These are phyloP conservation scores for Cadophora luteo-olivacea DNA, from an alignment of 2,329 filamentous ascomycete genomes.

Conservation along the genomic window DNA sequence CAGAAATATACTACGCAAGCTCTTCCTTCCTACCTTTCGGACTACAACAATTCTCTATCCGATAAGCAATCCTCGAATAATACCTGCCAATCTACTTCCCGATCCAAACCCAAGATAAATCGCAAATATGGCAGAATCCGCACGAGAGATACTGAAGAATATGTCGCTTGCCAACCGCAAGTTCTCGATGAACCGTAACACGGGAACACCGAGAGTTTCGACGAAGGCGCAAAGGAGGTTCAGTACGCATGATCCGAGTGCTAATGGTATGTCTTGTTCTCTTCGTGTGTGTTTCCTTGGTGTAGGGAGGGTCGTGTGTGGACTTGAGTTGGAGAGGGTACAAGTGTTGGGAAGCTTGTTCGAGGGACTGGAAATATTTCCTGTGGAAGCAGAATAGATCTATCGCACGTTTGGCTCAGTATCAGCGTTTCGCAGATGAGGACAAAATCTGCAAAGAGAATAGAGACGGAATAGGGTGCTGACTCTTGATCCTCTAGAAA, in stretches of 20 bases:
- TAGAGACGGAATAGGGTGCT: background rate
- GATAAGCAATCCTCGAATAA: too few species aligned
- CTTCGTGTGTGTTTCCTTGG: slow-evolving; percentile 17
- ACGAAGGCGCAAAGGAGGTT: slow-evolving; percentile 55
- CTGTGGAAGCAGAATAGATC: too few species aligned
- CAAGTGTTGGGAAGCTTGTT: background rate
- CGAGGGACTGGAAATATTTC: too few species aligned
- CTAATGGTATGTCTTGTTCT: slow-evolving; percentile 55
- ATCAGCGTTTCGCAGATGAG: too few species aligned
- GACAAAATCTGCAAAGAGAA: background rate
- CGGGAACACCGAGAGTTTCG: slow-evolving; percentile 62
- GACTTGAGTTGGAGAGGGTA: background rate
- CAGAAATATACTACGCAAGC: too few species aligned
- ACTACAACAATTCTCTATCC: too few species aligned
- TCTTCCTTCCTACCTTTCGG: too few species aligned
- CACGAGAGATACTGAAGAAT: slow-evolving; percentile 12
- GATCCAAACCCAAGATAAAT: too few species aligned
- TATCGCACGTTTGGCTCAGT: too few species aligned
- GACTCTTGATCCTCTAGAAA: slow-evolving; percentile 60
- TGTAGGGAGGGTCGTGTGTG: background rate
- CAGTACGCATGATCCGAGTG: slow-evolving; percentile 62
- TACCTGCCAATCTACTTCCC: too few species aligned
- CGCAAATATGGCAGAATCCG: slow-evolving; percentile 25
- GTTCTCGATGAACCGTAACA: slow-evolving; percentile 72
- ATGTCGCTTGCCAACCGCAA: slow-evolving; percentile 60